These are phyloP conservation scores for Saccharomycopsis javanensis DNA, from an alignment of 805 yeast genomes.

Conservation along the genomic window DNA sequence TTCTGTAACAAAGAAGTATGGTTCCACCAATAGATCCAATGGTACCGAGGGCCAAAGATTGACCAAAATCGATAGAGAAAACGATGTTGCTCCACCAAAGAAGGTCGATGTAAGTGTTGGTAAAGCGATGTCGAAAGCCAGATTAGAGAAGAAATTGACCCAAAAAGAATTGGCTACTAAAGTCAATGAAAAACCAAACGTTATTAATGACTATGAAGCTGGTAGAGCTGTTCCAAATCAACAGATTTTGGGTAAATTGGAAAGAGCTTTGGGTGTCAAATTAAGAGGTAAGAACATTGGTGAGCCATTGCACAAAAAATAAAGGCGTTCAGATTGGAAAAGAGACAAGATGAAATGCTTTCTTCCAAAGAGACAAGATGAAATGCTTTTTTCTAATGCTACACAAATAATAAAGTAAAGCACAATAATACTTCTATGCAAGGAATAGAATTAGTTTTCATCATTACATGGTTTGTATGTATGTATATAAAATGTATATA, in stretches of 20 bases:
- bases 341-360: too few relatives aligned
- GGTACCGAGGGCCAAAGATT: slow-evolving; percentile 91
- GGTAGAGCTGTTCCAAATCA: slow-evolving; percentile 96
- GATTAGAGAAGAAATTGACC: slow-evolving; percentile 80
- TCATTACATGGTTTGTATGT: not conserved
- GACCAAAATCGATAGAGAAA: slow-evolving; percentile 86
- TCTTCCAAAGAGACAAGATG: too few relatives aligned
- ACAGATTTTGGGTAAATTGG: slow-evolving; percentile 84
- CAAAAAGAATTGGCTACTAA: slow-evolving; percentile 96
- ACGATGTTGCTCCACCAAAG: slow-evolving; percentile 87
- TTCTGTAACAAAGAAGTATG: slow-evolving; percentile 87
- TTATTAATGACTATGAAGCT: slow-evolving; percentile 92
- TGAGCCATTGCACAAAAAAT: slow-evolving; percentile 62
- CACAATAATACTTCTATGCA: too few relatives aligned
- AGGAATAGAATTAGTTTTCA: not conserved
- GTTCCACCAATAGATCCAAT: slow-evolving; percentile 44
- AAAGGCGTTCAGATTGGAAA: too few relatives aligned
- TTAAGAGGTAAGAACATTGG: slow-evolving; percentile 95
- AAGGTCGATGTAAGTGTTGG: slow-evolving; percentile 81
- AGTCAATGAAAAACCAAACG: slow-evolving; percentile 90
- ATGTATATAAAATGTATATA: not conserved
- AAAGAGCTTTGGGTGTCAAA: slow-evolving; percentile 88
- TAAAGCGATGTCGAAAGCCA: slow-evolving; percentile 71
- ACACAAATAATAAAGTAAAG: too few relatives aligned
- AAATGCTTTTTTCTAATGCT: too few relatives aligned